Conservation (phyloP, 257 asterid species). For the Eucommia ulmoides region DNA sequence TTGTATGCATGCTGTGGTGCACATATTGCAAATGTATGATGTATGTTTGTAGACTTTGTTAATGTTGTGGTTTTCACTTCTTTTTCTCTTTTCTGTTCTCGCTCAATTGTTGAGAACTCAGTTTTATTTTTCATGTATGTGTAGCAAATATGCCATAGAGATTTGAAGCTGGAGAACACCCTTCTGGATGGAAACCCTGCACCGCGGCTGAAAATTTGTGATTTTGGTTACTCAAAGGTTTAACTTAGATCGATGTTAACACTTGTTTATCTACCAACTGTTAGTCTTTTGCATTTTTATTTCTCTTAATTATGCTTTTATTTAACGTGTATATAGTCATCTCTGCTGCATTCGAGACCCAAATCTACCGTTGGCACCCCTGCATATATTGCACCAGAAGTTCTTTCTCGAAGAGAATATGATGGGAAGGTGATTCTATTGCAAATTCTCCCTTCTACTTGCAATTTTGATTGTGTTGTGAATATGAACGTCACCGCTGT, state of each 20-base stretch:
- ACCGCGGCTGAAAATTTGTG: slow-evolving; percentile 28
- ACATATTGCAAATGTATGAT: too few relatives aligned
- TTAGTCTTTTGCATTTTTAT: too few relatives aligned
- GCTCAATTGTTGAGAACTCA: too few relatives aligned
- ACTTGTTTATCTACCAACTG: too few relatives aligned
- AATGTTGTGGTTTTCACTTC: too few relatives aligned
- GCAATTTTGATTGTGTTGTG: too few relatives aligned
- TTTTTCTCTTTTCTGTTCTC: too few relatives aligned
- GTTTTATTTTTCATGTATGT: neutral
- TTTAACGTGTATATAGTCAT: slow-evolving; percentile 14
- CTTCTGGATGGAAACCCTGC: slow-evolving; percentile 28
- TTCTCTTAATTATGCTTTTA: neutral
- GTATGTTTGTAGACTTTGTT: too few relatives aligned
- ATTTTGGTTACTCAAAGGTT: slow-evolving; percentile 33
- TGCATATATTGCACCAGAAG: slow-evolving; percentile 68
- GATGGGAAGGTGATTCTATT: slow-evolving; percentile 47
- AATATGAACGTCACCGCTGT: too few relatives aligned
- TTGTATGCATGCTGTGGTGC: too few relatives aligned
- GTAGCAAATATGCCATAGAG: slow-evolving; percentile 34
- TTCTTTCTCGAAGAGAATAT: slow-evolving; percentile 57
- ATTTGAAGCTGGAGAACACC: slow-evolving; percentile 30
- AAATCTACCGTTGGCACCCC: slow-evolving; percentile 78
- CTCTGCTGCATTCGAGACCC: slow-evolving; percentile 38
- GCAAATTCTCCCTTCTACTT: neutral
- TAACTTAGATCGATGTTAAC: too few relatives aligned